Evolutionary conservation across 2,329 filamentous ascomycete genomes (phyloP).

Genomic region (Ascochyta koolunga): DNA sequence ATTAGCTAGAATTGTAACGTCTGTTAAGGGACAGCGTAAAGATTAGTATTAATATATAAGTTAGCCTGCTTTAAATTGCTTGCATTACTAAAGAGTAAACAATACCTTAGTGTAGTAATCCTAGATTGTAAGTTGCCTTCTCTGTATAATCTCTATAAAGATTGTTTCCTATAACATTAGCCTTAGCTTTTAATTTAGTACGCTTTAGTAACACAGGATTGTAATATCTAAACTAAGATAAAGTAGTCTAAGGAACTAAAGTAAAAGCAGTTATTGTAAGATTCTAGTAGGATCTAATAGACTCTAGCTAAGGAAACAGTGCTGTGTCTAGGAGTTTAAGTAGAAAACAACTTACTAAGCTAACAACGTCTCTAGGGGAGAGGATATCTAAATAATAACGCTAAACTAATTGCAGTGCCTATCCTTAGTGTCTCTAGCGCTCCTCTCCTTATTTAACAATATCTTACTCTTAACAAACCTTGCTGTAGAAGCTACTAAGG

Average conservation of each 20-base stretch:
- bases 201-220: background rate
- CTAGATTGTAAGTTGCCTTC: background rate
- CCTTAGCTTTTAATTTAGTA: background rate
- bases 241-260: background rate
- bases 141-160: background rate
- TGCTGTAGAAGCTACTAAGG: background rate
- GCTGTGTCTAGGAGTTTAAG: background rate
- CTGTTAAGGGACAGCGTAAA: background rate
- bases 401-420: constrained; percentile 1
- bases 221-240: background rate
- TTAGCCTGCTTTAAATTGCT: background rate
- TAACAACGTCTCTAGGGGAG: constrained; percentile 1
- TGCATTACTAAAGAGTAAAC: background rate
- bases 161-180: background rate
- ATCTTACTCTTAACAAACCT: background rate
- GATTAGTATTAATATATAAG: background rate
- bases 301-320: background rate
- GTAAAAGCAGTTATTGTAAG: background rate
- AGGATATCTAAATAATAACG: background rate
- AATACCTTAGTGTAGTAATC: background rate
- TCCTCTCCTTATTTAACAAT: background rate
- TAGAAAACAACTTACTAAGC: constrained; percentile 3
- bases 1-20: background rate
- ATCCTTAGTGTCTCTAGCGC: background rate
- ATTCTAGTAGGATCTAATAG: constrained; percentile 1